Conservation (phyloP, 495 filamentous ascomycete species). For the Saxispiralis lemnorum region DNA sequence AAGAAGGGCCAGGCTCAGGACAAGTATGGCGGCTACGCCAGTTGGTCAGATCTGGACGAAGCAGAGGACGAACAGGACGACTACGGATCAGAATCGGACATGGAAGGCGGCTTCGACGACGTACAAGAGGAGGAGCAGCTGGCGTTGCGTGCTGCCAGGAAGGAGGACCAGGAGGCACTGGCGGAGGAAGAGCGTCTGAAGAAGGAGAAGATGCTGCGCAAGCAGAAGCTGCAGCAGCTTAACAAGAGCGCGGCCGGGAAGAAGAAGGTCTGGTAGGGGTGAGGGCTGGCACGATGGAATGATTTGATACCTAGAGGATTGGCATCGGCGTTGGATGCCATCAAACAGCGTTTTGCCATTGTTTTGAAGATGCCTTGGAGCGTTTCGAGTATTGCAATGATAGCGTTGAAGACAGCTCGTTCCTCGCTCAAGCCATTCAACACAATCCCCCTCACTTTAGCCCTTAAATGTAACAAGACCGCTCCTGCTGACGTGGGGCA, state of each 20-base stretch:
- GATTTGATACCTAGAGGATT: not conserved
- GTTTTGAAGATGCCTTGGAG: too few relatives aligned
- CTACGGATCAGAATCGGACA: slow-evolving; percentile 43
- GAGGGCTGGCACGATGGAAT: not conserved
- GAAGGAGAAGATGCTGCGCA: slow-evolving; percentile 38
- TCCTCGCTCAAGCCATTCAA: too few relatives aligned
- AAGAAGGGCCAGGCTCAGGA: slow-evolving; percentile 13
- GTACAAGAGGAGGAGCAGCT: slow-evolving; percentile 39
- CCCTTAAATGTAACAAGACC: too few relatives aligned
- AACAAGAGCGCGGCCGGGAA: slow-evolving; percentile 4
- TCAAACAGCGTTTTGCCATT: too few relatives aligned
- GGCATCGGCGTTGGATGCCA: too few relatives aligned
- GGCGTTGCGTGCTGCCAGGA: slow-evolving; percentile 32
- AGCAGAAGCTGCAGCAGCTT: slow-evolving; percentile 16
- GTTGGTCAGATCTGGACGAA: slow-evolving; percentile 21
- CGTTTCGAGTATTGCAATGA: too few relatives aligned
- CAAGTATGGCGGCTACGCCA: slow-evolving; percentile 20
- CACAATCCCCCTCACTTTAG: too few relatives aligned
- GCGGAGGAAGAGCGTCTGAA: slow-evolving; percentile 36
- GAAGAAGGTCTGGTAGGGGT: slow-evolving; percentile 10
- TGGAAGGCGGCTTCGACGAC: slow-evolving; percentile 47
- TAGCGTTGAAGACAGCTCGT: too few relatives aligned
- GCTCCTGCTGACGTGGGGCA: too few relatives aligned
- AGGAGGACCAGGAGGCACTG: slow-evolving; percentile 43
- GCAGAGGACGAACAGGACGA: slow-evolving; percentile 32